Conservation (phyloP, 441 rosid genomes). For the Populus hybrid region DNA sequence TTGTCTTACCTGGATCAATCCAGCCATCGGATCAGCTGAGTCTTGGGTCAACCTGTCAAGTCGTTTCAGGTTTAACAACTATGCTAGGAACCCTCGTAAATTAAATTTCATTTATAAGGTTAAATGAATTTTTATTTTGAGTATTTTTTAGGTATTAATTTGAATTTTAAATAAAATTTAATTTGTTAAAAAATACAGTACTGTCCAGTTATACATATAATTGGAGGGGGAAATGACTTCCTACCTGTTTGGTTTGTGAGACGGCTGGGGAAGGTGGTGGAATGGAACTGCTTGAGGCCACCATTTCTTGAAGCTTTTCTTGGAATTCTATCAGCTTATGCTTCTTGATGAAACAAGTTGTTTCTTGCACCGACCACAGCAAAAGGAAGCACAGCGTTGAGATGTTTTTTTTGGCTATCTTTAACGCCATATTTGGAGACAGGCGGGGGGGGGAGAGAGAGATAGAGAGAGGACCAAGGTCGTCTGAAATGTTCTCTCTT, state of each 20-base stretch:
- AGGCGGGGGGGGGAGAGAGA: background rate
- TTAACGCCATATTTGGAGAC: background rate
- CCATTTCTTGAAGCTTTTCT: conserved; percentile 32
- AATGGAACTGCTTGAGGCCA: conserved; percentile 19
- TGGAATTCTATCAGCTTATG: conserved; percentile 31
- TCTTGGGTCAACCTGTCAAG: no score
- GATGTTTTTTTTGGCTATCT: background rate
- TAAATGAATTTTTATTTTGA: no score
- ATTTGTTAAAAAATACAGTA: no score
- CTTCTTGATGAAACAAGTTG: conserved; percentile 24
- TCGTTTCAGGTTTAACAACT: no score
- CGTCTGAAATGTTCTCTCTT: background rate
- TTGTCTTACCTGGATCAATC: no score
- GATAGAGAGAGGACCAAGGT: no score
- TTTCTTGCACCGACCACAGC: conserved; percentile 18
- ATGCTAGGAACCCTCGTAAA: no score
- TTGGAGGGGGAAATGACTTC: background rate
- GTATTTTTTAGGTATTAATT: no score
- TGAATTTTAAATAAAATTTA: no score
- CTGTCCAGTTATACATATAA: background rate
- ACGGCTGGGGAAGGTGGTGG: conserved; percentile 12
- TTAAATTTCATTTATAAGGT: no score
- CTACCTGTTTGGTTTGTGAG: conserved; percentile 34
- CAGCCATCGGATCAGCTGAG: no score
- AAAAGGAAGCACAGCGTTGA: conserved; percentile 13